Conservation (phyloP, 23 red algal species). For the Gracilariopsis chorda region DNA sequence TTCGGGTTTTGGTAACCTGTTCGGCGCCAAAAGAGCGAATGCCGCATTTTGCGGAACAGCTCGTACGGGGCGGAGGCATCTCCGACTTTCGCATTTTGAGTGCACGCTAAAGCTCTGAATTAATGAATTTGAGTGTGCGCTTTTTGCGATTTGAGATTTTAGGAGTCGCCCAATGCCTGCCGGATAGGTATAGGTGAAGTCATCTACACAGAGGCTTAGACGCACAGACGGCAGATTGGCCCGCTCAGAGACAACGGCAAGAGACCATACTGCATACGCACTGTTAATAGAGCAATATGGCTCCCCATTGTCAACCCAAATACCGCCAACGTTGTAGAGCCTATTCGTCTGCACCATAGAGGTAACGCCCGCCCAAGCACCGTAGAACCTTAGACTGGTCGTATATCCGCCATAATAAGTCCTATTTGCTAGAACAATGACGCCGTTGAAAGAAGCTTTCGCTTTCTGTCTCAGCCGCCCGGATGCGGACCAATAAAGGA, state of each 20-base stretch:
- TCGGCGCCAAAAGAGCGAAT: no score
- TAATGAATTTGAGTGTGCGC: no score
- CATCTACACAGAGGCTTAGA: background rate
- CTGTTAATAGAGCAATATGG: background rate
- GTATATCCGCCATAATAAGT: background rate
- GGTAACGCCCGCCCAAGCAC: background rate
- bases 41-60: no score
- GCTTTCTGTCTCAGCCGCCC: background rate
- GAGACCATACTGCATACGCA: background rate
- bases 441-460: background rate
- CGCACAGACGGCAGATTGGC: background rate
- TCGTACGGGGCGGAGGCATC: no score
- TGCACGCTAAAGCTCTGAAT: no score
- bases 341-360: background rate
- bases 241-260: background rate
- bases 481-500: slow-evolving; percentile 13
- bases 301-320: background rate
- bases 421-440: background rate
- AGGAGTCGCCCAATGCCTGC: no score
- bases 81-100: no score
- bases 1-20: no score
- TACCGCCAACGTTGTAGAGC: background rate
- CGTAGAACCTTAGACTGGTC: background rate
- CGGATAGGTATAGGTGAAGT: slow-evolving; percentile 6
- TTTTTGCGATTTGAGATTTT: no score